Percentiles rank a stretch among this genome's conserved stretches.
These are phyloP conservation scores for Annulohypoxylon maeteangense DNA, from an alignment of 495 filamentous ascomycete species.

Conservation along the genomic window DNA sequence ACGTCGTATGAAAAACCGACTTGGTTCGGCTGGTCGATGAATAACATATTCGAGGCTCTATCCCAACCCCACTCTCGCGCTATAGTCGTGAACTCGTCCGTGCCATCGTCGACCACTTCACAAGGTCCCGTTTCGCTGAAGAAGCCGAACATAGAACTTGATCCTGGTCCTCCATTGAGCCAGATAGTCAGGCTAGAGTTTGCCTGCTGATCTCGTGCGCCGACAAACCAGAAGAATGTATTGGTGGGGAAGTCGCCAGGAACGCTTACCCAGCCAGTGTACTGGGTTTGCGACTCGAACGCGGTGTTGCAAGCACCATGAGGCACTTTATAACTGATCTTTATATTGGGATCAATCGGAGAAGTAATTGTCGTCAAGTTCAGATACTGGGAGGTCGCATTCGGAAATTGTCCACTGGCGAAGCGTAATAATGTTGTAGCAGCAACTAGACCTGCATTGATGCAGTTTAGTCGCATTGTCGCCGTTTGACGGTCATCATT, in stretches of 20 bases:
- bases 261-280: slow-evolving; percentile 61
- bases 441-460: slow-evolving; percentile 30
- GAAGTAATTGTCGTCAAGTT: slow-evolving; percentile 65
- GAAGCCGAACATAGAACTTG: slow-evolving; percentile 74
- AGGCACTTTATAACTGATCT: slow-evolving; percentile 67
- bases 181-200: slow-evolving; percentile 72
- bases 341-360: slow-evolving; percentile 67
- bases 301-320: slow-evolving; percentile 64
- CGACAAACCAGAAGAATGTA: slow-evolving; percentile 82
- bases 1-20: slow-evolving; percentile 68
- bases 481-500: slow-evolving; percentile 22
- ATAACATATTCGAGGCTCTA: slow-evolving; percentile 78
- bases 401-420: slow-evolving; percentile 18
- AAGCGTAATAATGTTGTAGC: not conserved
- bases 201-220: slow-evolving; percentile 65
- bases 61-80: slow-evolving; percentile 71
- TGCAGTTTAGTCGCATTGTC: slow-evolving; percentile 35
- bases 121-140: slow-evolving; percentile 68
- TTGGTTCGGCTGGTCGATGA: slow-evolving; percentile 72
- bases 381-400: slow-evolving; percentile 7
- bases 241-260: slow-evolving; percentile 70
- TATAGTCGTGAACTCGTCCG: slow-evolving; percentile 60
- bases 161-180: slow-evolving; percentile 74
- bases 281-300: slow-evolving; percentile 66
- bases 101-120: slow-evolving; percentile 57